phyloP scores from a whole-genome alignment of 73 alveolate genomes.

The Symbiodinium natans region DNA sequence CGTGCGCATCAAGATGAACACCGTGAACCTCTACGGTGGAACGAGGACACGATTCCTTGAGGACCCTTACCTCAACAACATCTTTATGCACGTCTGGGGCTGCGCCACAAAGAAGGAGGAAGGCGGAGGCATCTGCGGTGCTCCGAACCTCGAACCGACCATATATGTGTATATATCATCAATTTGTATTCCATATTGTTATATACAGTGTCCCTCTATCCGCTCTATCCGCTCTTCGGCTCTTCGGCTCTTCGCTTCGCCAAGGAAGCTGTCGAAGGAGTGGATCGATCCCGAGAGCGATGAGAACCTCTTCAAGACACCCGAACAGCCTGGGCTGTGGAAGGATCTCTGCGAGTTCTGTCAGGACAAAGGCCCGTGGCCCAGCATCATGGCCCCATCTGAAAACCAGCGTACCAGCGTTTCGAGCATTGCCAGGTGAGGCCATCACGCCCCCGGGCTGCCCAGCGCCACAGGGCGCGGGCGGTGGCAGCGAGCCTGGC shows the following conservation, averaged over 20 bases:
- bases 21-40: neutral
- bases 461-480: neutral
- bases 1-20: conserved; percentile 4
- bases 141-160: neutral
- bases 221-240: neutral
- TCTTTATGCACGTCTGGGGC: neutral
- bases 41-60: too few species aligned
- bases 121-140: conserved; percentile 21
- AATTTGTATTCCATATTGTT: too few species aligned
- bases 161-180: too few species aligned
- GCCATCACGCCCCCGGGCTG: neutral
- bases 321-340: neutral
- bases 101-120: neutral
- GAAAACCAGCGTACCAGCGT: too few species aligned
- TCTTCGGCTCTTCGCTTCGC: neutral
- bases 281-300: neutral
- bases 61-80: neutral
- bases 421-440: neutral
- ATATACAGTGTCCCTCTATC: neutral
- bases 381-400: neutral
- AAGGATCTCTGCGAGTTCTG: conserved; percentile 2
- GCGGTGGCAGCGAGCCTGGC: neutral
- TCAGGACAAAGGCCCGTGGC: neutral
- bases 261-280: neutral
- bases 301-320: neutral